Evolutionary conservation across 2,329 filamentous ascomycete species (phyloP).

Genomic region (Penicillium corylophilum): DNA sequence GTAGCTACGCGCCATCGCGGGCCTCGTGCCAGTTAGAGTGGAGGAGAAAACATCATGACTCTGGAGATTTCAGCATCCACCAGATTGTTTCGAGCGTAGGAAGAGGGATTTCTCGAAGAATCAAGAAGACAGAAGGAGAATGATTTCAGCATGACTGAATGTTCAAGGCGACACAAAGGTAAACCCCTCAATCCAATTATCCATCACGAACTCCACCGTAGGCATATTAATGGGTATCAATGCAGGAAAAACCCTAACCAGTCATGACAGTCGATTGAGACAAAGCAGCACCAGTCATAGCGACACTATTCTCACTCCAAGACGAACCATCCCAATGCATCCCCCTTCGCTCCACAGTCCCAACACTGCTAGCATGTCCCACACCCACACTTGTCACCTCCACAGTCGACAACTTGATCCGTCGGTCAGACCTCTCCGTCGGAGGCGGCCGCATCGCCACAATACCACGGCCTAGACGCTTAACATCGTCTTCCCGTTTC

Average conservation of each 20-base stretch:
- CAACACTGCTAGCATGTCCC: neutral
- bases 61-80: neutral
- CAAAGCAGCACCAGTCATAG: neutral
- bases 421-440: neutral
- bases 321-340: neutral
- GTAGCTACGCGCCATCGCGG: constrained; percentile 14
- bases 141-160: neutral
- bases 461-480: constrained; percentile 7
- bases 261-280: neutral
- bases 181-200: neutral
- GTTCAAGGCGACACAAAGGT: neutral
- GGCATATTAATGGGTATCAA: constrained; percentile 4
- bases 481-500: constrained; percentile 24
- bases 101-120: neutral
- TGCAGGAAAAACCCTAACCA: neutral
- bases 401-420: neutral
- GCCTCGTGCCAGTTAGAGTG: neutral
- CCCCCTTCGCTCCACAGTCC: neutral
- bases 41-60: neutral
- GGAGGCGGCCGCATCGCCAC: neutral
- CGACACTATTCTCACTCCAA: neutral
- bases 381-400: neutral
- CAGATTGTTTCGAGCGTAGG: neutral
- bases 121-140: neutral
- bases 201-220: neutral